These are phyloP conservation scores for Aspergillus wentii DNA, from an alignment of 495 filamentous ascomycete species.

Conservation along the genomic window DNA sequence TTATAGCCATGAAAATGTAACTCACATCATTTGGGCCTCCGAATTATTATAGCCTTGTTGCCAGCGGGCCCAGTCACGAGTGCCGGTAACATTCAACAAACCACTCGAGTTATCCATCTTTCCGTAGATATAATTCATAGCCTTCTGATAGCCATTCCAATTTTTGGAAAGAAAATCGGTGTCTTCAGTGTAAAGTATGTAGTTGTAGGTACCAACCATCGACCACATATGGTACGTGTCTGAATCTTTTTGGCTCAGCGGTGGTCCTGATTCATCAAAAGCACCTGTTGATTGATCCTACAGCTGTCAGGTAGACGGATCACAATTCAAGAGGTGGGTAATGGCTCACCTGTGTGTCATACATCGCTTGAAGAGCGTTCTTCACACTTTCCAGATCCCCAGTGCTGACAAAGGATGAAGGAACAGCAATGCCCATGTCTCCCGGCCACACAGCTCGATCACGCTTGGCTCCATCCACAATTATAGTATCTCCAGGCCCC, in stretches of 20 bases:
- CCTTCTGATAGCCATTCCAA: constrained; percentile 46
- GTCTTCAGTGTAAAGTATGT: constrained; percentile 54
- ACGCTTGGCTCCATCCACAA: constrained; percentile 55
- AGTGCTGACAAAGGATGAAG: constrained; percentile 51
- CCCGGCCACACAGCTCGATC: constrained; percentile 58
- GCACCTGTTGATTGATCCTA: constrained; percentile 30
- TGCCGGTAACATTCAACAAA: constrained; percentile 52
- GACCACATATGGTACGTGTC: constrained; percentile 64
- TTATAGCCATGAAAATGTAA: neutral
- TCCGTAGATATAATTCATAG: constrained; percentile 49
- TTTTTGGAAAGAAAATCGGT: constrained; percentile 42
- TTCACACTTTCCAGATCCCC: constrained; percentile 57
- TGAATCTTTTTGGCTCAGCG: constrained; percentile 48
- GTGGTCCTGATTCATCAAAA: constrained; percentile 57
- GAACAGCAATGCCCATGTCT: constrained; percentile 58
- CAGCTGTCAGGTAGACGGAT: constrained; percentile 1
- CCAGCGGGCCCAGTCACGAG: constrained; percentile 54
- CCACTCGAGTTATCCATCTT: constrained; percentile 47
- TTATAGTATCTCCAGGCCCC: constrained; percentile 46
- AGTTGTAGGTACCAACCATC: constrained; percentile 60
- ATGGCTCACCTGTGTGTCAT: constrained; percentile 44
- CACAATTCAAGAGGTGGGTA: neutral
- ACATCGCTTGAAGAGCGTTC: constrained; percentile 59
- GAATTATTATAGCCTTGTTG: constrained; percentile 47
- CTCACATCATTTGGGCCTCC: constrained; percentile 53